phyloP scores from a whole-genome alignment of 192 early-diverging fungal species.

The Backusella liffmaniae region DNA sequence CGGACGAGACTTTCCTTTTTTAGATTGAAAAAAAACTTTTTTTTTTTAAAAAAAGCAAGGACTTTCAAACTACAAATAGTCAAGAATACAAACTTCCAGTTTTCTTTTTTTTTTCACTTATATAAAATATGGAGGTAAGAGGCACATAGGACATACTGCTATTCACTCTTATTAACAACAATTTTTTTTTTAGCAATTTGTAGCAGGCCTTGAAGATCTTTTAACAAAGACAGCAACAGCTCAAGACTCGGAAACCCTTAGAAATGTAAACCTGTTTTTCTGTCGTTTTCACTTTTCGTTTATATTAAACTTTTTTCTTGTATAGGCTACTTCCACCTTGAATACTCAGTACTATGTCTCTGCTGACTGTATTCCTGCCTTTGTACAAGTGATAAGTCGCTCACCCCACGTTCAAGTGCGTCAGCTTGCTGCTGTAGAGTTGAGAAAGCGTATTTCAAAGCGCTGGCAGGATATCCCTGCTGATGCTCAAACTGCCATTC shows the following conservation, averaged over 20 bases:
- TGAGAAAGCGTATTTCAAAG: conserved; percentile 77
- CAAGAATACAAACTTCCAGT: neutral
- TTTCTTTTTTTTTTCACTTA: conserved; percentile 1
- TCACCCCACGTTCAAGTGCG: conserved; percentile 69
- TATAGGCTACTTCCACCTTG: conserved; percentile 68
- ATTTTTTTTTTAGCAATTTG: conserved; percentile 27
- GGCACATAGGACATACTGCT: neutral
- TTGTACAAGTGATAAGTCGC: conserved; percentile 69
- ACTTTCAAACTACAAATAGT: conserved; percentile 2
- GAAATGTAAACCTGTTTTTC: conserved; percentile 26
- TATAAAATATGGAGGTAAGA: conserved; percentile 1
- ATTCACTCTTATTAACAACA: neutral
- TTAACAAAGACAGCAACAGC: conserved; percentile 35
- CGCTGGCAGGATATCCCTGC: conserved; percentile 74
- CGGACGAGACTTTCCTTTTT: conserved; percentile 5
- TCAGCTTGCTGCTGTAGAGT: conserved; percentile 87
- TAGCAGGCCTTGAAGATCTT: conserved; percentile 33
- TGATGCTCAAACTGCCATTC: conserved; percentile 56
- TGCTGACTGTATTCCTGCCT: conserved; percentile 77
- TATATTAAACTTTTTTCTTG: neutral
- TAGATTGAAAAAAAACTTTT: neutral
- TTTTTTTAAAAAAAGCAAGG: neutral
- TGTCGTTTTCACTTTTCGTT: neutral
- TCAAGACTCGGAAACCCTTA: conserved; percentile 40
- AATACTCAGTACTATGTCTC: conserved; percentile 72